These are phyloP conservation scores for Melastoma malabathricum DNA, from an alignment of 345 rosid species.

Conservation along the genomic window DNA sequence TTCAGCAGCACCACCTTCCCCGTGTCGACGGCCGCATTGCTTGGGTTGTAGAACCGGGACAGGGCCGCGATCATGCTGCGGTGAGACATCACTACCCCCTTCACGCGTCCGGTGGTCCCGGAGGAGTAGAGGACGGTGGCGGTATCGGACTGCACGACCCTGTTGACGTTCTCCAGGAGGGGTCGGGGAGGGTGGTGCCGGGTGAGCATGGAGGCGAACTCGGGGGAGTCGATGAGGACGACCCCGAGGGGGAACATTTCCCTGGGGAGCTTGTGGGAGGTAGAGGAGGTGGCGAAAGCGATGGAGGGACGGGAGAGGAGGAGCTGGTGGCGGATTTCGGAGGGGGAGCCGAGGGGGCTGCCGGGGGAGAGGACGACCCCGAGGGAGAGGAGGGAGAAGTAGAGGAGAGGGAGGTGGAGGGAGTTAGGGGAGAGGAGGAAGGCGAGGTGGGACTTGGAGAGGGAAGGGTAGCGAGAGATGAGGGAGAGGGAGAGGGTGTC, in stretches of 20 bases:
- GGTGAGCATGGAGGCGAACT: constrained; percentile 10
- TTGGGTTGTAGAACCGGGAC: neutral
- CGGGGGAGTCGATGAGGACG: constrained; percentile 14
- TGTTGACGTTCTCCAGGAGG: constrained; percentile 6
- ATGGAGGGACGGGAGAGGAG: constrained; percentile 15
- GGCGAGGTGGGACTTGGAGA: constrained; percentile 20
- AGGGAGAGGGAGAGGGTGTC: constrained; percentile 9
- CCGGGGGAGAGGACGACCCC: constrained; percentile 22
- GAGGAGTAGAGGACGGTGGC: constrained; percentile 29
- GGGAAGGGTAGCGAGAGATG: constrained; percentile 3
- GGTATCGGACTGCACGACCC: constrained; percentile 16
- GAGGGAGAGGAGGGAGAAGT: constrained; percentile 23
- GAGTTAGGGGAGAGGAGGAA: constrained; percentile 17
- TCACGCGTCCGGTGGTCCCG: constrained; percentile 28
- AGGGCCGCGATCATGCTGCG: constrained; percentile 10
- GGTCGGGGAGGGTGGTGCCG: neutral
- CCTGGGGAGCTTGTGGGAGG: constrained; percentile 10
- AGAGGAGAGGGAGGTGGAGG: constrained; percentile 18
- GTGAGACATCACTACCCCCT: constrained; percentile 30
- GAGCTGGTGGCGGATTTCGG: constrained; percentile 20
- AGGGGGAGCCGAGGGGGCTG: constrained; percentile 15
- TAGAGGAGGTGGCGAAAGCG: constrained; percentile 9
- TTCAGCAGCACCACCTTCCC: neutral
- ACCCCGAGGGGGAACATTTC: constrained; percentile 5
- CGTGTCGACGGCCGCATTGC: neutral